A percentile compares a stretch with the other conserved stretches of the same genome.
These are phyloP conservation scores for Avena eriantha DNA, from an alignment of 176 grass and related monocot genomes.

Conservation along the genomic window DNA sequence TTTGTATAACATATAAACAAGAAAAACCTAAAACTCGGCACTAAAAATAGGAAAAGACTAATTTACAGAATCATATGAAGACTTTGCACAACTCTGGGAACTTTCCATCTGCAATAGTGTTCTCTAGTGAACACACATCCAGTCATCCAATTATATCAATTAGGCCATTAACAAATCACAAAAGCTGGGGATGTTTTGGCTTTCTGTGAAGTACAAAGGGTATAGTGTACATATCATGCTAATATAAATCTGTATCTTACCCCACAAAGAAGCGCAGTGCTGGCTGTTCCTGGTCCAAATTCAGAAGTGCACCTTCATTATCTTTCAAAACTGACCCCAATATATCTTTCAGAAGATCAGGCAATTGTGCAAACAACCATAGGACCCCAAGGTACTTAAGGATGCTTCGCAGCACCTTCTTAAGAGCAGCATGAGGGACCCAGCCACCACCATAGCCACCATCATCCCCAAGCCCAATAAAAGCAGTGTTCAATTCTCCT, in stretches of 20 bases:
- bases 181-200: slow-evolving; percentile 14
- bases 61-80: background rate
- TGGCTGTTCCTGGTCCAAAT: slow-evolving; percentile 99
- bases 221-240: background rate
- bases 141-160: background rate
- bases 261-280: slow-evolving; percentile 95
- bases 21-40: background rate
- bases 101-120: background rate
- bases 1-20: slow-evolving; percentile 3
- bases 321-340: slow-evolving; percentile 95
- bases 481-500: slow-evolving; percentile 83
- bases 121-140: background rate
- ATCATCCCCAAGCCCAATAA: slow-evolving; percentile 88
- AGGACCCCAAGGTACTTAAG: slow-evolving; percentile 95
- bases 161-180: slow-evolving; percentile 23
- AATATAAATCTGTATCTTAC: slow-evolving; percentile 59
- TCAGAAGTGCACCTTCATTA: slow-evolving; percentile 88
- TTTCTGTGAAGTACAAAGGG: background rate
- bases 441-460: slow-evolving; percentile 95
- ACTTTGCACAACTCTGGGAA: background rate
- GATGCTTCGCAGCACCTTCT: slow-evolving; percentile 92
- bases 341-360: slow-evolving; percentile 92
- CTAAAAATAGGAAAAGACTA: slow-evolving; percentile 7
- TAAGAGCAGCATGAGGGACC: slow-evolving; percentile 92
- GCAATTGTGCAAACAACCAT: slow-evolving; percentile 96